Conservation (phyloP, 2,329 filamentous ascomycete genomes). For the Fusarium lyarnte region DNA sequence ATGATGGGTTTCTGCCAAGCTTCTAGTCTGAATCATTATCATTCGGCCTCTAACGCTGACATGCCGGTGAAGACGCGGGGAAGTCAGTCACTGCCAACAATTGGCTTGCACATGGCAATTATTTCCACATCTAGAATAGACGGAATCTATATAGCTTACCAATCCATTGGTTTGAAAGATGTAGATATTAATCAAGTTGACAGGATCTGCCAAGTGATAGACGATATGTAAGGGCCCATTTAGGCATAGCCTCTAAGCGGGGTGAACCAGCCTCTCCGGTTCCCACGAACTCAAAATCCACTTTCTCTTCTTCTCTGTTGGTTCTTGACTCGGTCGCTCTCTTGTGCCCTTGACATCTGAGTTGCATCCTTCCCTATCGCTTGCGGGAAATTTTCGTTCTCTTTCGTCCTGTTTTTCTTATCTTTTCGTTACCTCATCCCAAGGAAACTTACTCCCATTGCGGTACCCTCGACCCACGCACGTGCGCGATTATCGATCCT, state of each 20-base stretch:
- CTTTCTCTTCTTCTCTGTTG: background rate
- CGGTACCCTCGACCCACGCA: background rate
- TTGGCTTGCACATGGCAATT: rapidly evolving
- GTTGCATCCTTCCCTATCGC: background rate
- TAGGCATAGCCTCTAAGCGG: constrained; percentile 9
- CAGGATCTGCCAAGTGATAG: background rate
- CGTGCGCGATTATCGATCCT: constrained; percentile 30
- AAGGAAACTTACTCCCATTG: background rate
- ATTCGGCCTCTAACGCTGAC: background rate
- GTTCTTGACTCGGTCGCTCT: background rate
- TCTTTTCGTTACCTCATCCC: constrained; percentile 24
- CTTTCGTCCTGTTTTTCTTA: constrained; percentile 4
- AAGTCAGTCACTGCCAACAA: background rate
- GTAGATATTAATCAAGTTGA: background rate
- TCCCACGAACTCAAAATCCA: background rate
- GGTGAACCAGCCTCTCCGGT: constrained; percentile 5
- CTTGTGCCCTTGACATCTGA: background rate
- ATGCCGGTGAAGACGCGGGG: background rate
- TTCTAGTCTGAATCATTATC: background rate
- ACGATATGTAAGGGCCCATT: background rate
- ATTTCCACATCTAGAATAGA: background rate
- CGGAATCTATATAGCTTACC: rapidly evolving
- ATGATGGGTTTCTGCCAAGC: background rate
- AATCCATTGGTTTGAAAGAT: background rate
- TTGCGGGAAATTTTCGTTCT: background rate